Conservation (phyloP, 2,329 filamentous ascomycete genomes). For the Sordariomycetes sp. region DNA sequence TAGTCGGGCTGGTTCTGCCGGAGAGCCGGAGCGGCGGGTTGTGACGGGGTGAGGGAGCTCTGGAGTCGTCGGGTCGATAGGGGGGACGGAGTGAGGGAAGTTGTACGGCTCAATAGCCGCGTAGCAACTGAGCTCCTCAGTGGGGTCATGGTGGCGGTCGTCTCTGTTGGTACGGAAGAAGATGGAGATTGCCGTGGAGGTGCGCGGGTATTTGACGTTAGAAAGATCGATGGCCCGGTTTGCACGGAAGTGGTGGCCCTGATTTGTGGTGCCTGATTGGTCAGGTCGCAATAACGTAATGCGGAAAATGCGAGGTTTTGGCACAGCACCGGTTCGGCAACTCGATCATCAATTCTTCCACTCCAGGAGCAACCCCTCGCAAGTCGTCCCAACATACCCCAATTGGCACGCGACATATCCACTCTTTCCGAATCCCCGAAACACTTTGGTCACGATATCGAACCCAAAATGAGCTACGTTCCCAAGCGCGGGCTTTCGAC, state of each 20-base stretch:
- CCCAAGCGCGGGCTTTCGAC: constrained; percentile 87
- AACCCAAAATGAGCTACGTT: constrained; percentile 67
- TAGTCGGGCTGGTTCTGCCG: constrained; percentile 66
- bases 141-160: constrained; percentile 44
- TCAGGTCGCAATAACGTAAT: constrained; percentile 25
- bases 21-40: constrained; percentile 22
- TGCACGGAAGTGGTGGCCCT: neutral
- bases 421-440: neutral
- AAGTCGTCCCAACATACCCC: constrained; percentile 6
- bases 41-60: constrained; percentile 32
- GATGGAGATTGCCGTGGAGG: neutral
- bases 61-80: constrained; percentile 33
- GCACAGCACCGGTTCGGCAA: constrained; percentile 12
- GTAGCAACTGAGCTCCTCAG: constrained; percentile 43
- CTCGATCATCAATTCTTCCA: constrained; percentile 5
- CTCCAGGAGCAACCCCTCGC: constrained; percentile 6
- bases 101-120: constrained; percentile 35
- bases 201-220: neutral
- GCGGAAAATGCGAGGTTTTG: constrained; percentile 36
- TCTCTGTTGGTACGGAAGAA: neutral
- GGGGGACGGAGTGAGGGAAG: constrained; percentile 21
- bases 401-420: neutral
- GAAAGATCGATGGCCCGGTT: neutral
- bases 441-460: neutral
- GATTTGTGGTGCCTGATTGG: constrained; percentile 25